Conservation (phyloP, 495 filamentous ascomycete species). For the Aspergillus carlsbadensis region DNA sequence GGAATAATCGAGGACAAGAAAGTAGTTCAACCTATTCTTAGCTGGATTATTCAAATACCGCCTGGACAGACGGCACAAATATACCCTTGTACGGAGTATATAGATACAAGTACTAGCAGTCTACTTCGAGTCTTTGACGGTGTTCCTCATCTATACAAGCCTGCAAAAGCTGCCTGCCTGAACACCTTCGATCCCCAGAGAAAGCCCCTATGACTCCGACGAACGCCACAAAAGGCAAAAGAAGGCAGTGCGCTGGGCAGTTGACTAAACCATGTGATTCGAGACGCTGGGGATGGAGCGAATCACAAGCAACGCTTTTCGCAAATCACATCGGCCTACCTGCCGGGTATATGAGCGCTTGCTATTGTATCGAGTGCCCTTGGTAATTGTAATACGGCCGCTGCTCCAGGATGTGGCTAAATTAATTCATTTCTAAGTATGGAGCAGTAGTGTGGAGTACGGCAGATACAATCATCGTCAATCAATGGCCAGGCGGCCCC, state of each 20-base stretch:
- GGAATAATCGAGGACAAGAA: no score
- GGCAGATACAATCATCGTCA: conserved; percentile 15
- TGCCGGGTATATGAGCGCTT: neutral
- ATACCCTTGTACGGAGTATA: neutral
- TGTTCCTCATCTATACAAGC: no score
- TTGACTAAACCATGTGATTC: conserved; percentile 7
- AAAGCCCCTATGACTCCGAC: no score
- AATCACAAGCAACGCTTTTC: neutral
- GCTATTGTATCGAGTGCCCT: neutral
- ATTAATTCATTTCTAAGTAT: conserved; percentile 19
- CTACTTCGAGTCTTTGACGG: no score
- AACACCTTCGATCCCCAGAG: no score
- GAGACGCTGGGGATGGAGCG: neutral
- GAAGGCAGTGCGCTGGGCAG: neutral
- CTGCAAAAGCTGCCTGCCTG: no score
- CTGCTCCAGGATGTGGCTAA: conserved; percentile 6
- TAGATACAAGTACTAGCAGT: no score
- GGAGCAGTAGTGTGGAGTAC: conserved; percentile 17
- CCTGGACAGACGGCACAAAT: neutral
- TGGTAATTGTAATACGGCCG: neutral
- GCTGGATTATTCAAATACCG: conserved; percentile 1
- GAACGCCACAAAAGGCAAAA: neutral
- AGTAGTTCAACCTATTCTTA: neutral
- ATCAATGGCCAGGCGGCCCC: conserved; percentile 16
- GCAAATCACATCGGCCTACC: conserved; percentile 5